Percentiles rank a stretch among this genome's conserved stretches.
Evolutionary conservation across 495 filamentous ascomycete genomes (phyloP).

Genomic region (Penicillium arizonense): DNA sequence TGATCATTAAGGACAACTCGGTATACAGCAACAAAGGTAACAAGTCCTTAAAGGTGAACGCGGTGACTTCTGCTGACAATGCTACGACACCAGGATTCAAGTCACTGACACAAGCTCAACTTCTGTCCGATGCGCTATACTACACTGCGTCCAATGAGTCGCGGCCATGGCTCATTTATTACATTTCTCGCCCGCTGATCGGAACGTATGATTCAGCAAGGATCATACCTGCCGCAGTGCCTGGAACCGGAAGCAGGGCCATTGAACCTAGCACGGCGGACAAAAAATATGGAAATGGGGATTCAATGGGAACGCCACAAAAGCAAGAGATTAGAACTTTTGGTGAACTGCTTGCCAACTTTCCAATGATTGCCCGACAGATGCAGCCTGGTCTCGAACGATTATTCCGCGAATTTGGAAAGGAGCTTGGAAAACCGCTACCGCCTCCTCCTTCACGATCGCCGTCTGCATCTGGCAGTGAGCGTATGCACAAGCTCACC

Average conservation of each 20-base stretch:
- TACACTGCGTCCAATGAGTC: constrained; percentile 80
- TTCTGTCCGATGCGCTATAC: constrained; percentile 84
- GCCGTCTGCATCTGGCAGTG: constrained; percentile 35
- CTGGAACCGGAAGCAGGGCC: constrained; percentile 33
- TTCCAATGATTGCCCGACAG: constrained; percentile 94
- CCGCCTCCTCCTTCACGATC: constrained; percentile 71
- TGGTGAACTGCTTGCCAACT: constrained; percentile 84
- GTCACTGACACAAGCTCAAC: constrained; percentile 82
- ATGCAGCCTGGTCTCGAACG: constrained; percentile 92
- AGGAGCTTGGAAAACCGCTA: constrained; percentile 78
- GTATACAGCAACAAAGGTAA: constrained; percentile 95
- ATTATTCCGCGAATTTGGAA: constrained; percentile 85
- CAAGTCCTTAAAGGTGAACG: constrained; percentile 3
- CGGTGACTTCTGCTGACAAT: constrained; percentile 14
- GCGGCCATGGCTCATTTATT: constrained; percentile 94
- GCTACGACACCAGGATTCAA: constrained; percentile 69
- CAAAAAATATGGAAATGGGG: constrained; percentile 33
- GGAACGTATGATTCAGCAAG: constrained; percentile 76
- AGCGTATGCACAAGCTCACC: constrained; percentile 20
- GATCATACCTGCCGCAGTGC: constrained; percentile 59
- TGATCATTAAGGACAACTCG: constrained; percentile 91
- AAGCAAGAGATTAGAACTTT: constrained; percentile 93
- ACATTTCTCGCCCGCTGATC: constrained; percentile 88
- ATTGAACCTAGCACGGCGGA: constrained; percentile 20
- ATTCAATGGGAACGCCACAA: constrained; percentile 42